Evolutionary conservation across 192 early-diverging fungal genomes (phyloP).

Genomic region (Oehlia diaphana): DNA sequence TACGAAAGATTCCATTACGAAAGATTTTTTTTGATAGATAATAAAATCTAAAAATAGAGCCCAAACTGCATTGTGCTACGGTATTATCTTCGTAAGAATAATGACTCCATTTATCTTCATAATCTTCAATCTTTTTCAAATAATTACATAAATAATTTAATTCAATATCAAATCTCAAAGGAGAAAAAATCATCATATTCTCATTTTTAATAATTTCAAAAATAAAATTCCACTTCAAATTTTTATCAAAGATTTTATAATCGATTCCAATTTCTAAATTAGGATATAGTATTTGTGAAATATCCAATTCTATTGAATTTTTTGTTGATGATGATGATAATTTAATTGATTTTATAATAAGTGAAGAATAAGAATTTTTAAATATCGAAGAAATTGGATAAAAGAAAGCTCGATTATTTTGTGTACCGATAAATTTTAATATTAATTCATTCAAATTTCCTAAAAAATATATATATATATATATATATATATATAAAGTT

Average conservation of each 20-base stretch:
- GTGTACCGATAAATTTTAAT: not conserved
- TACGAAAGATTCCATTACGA: not conserved
- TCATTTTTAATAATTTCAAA: not conserved
- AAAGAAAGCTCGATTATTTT: not conserved
- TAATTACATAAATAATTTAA: not conserved
- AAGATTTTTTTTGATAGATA: not conserved
- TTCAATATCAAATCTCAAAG: not conserved
- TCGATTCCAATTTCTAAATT: not conserved
- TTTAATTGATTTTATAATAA: not conserved
- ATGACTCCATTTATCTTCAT: not conserved
- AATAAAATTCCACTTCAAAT: not conserved
- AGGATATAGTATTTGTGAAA: not conserved
- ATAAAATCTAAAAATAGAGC: not conserved
- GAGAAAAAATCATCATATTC: not conserved
- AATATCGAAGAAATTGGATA: not conserved
- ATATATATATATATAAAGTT: too few relatives aligned
- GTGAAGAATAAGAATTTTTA: too few relatives aligned
- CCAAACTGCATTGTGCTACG: not conserved
- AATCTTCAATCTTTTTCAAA: not conserved
- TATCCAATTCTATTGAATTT: not conserved
- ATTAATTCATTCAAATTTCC: too few relatives aligned
- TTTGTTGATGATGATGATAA: too few relatives aligned
- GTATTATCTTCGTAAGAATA: not conserved
- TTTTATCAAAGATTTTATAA: not conserved
- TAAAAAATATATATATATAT: too few relatives aligned